phyloP scores from a whole-genome alignment of 2,329 filamentous ascomycete genomes.

The Sporothrix brasiliensis region DNA sequence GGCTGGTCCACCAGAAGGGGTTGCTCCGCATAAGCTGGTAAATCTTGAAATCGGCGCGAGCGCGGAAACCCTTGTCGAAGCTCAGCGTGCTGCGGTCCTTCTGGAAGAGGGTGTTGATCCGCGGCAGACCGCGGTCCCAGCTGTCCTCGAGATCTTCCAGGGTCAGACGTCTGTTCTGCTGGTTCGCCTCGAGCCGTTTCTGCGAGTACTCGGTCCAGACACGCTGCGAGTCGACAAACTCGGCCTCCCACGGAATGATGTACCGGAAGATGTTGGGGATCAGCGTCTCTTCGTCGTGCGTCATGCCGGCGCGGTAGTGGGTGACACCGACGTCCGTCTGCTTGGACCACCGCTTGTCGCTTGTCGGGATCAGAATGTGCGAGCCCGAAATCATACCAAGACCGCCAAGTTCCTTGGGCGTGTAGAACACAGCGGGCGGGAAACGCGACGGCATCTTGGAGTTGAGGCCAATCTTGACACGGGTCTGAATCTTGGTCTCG shows the following conservation, averaged over 20 bases:
- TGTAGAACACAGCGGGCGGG: constrained; percentile 97
- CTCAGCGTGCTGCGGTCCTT: constrained; percentile 96
- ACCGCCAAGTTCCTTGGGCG: constrained; percentile 94
- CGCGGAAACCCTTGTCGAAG: constrained; percentile 98
- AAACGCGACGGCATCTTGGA: constrained; percentile 99
- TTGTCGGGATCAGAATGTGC: constrained; percentile 95
- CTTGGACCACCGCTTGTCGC: constrained; percentile 97
- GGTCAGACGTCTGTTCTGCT: constrained; percentile 92
- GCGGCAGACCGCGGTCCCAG: constrained; percentile 95
- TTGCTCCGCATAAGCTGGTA: constrained; percentile 99
- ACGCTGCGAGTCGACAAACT: constrained; percentile 98
- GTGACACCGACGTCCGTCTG: constrained; percentile 97
- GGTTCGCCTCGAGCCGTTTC: constrained; percentile 94
- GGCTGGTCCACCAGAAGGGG: constrained; percentile 99
- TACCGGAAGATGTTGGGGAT: constrained; percentile 99
- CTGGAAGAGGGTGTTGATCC: constrained; percentile 98
- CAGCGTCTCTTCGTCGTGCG: constrained; percentile 93
- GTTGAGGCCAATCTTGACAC: constrained; percentile 97
- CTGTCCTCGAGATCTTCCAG: constrained; percentile 96
- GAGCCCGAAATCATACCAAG: constrained; percentile 98
- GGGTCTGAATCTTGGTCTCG: constrained; percentile 98
- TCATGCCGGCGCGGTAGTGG: constrained; percentile 97
- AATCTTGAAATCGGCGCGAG: constrained; percentile 94
- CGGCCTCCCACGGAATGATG: constrained; percentile 98
- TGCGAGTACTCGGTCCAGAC: constrained; percentile 99